Evolutionary conservation across 768 basidiomycete species (phyloP).

Genomic region (Phallus indusiatus): DNA sequence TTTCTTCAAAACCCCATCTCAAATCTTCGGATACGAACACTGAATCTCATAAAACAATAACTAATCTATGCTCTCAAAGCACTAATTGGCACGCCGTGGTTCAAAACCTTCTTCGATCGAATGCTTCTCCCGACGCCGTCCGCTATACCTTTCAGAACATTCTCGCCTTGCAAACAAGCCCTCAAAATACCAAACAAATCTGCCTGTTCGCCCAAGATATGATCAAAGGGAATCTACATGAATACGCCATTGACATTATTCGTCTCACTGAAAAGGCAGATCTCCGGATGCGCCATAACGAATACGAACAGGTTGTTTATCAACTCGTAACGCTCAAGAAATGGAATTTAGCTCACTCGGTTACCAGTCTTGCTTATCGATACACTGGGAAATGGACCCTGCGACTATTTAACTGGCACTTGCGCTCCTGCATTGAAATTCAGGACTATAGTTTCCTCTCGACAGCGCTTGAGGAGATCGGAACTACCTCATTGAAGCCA

Average conservation of each 20-base stretch:
- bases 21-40: neutral
- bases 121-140: neutral
- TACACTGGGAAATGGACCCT: slow-evolving; percentile 36
- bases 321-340: neutral
- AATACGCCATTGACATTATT: slow-evolving; percentile 1
- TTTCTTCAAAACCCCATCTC: neutral
- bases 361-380: neutral
- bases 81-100: neutral
- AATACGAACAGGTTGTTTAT: slow-evolving; percentile 8
- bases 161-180: neutral
- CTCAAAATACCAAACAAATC: neutral
- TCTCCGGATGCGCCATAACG: neutral
- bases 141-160: neutral
- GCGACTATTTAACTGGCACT: slow-evolving; percentile 63
- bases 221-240: neutral
- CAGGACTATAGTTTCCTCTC: slow-evolving; percentile 38
- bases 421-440: slow-evolving; percentile 49
- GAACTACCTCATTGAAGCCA: slow-evolving; percentile 34
- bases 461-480: slow-evolving; percentile 42
- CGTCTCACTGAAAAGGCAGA: neutral
- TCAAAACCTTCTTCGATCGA: neutral
- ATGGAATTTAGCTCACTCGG: neutral
- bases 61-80: neutral
- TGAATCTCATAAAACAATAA: neutral
- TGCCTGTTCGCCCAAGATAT: neutral